These are phyloP conservation scores for Solanum appendiculatum DNA, from an alignment of 257 asterid species.

Conservation along the genomic window DNA sequence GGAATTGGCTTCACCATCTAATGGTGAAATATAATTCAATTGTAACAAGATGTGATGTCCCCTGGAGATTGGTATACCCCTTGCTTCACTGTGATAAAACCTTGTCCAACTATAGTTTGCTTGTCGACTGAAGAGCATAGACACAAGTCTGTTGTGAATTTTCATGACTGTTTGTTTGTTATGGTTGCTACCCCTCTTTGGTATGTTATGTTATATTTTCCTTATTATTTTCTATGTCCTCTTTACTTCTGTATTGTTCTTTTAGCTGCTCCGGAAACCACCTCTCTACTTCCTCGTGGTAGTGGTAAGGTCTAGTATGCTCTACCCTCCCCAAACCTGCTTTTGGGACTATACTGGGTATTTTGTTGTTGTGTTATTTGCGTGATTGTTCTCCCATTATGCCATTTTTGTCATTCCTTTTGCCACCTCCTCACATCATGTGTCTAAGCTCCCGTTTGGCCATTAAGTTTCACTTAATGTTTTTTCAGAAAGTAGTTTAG, in stretches of 20 bases:
- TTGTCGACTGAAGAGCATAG: not conserved
- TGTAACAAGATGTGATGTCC: conserved; percentile 38
- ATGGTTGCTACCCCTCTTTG: not conserved
- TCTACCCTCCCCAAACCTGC: not conserved
- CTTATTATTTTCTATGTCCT: not conserved
- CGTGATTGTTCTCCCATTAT: not conserved
- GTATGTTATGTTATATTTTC: not conserved
- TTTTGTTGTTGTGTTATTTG: not conserved
- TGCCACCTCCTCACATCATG: not conserved
- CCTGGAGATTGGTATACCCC: not conserved
- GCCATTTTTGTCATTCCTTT: not conserved
- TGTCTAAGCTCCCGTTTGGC: not conserved
- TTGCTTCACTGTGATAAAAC: not conserved
- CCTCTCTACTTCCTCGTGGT: not conserved
- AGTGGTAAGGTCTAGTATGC: not conserved
- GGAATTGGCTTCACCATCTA: conserved; percentile 53
- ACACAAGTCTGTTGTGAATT: not conserved
- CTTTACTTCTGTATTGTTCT: not conserved
- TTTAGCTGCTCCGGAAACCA: not conserved
- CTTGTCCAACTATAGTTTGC: not conserved
- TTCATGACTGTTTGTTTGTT: not conserved
- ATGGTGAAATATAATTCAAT: conserved; percentile 57
- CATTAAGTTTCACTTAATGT: not conserved
- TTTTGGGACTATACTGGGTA: not conserved
- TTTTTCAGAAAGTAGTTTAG: not conserved